phyloP scores from a whole-genome alignment of 345 rosid species.

The Salix suchowensis region DNA sequence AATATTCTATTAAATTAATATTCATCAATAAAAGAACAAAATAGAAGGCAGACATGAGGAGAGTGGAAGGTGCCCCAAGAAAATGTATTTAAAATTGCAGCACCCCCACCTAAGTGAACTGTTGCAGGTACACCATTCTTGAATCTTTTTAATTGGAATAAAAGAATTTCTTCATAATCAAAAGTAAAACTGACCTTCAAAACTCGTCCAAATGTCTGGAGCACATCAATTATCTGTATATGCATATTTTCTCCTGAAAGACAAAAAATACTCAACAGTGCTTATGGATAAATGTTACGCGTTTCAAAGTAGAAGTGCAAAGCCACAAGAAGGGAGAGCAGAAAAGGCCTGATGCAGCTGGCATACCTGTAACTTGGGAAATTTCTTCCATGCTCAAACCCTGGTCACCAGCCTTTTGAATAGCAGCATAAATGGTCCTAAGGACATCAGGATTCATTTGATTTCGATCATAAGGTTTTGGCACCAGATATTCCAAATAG shows the following conservation, averaged over 20 bases:
- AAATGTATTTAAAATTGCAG: background rate
- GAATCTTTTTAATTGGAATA: background rate
- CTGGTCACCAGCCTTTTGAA: constrained; percentile 93
- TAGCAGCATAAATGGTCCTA: constrained; percentile 45
- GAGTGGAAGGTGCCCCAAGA: background rate
- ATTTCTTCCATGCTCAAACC: constrained; percentile 72
- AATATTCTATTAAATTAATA: background rate
- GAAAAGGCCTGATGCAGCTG: constrained; percentile 26
- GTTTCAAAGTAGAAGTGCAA: background rate
- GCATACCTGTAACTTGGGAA: constrained; percentile 36
- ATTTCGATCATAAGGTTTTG: constrained; percentile 30
- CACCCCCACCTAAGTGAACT: background rate
- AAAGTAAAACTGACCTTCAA: constrained; percentile 57
- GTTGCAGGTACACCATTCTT: background rate
- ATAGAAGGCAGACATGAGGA: background rate
- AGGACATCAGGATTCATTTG: constrained; percentile 44
- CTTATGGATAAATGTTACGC: background rate
- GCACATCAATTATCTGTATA: constrained; percentile 57
- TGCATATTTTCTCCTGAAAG: constrained; percentile 44
- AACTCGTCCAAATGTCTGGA: constrained; percentile 74
- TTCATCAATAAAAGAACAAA: background rate
- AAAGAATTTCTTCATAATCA: background rate
- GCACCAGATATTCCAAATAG: constrained; percentile 44
- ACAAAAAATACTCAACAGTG: constrained; percentile 22
- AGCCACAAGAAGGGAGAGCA: background rate